Conservation (phyloP, 176 grass and related monocot species). For the Raddia distichophylla region DNA sequence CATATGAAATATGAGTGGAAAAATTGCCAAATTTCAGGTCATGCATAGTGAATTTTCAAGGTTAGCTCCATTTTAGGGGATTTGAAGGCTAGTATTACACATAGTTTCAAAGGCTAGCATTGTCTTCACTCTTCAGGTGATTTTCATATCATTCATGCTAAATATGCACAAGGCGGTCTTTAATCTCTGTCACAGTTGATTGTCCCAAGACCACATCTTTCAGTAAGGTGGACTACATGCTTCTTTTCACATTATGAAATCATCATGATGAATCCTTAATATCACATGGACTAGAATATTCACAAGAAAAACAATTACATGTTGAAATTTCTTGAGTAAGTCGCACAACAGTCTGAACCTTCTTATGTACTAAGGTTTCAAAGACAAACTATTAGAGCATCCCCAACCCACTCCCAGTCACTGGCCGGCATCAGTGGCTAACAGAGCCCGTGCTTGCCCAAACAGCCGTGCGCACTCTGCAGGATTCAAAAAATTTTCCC, state of each 20-base stretch:
- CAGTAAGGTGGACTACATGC: neutral
- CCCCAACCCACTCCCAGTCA: too few relatives aligned
- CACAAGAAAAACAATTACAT: neutral
- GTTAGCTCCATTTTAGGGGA: neutral
- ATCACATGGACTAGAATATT: neutral
- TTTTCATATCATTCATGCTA: neutral
- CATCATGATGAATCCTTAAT: neutral
- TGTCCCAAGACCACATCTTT: neutral
- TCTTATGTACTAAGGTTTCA: neutral
- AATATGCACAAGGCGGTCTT: neutral
- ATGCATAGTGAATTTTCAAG: constrained; percentile 5
- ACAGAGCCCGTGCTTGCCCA: too few relatives aligned
- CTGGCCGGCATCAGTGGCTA: too few relatives aligned
- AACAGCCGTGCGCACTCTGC: too few relatives aligned
- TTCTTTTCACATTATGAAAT: neutral
- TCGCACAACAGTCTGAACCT: neutral
- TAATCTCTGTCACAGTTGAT: neutral
- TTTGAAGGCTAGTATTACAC: neutral
- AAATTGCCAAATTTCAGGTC: neutral
- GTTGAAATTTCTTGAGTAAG: neutral
- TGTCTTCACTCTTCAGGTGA: neutral
- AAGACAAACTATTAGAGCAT: neutral
- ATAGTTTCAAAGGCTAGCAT: neutral
- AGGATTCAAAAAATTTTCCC: too few relatives aligned
- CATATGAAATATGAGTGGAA: neutral